Evolutionary conservation across 441 rosid genomes (phyloP).

Genomic region (Bocquillonia castaneifolia): DNA sequence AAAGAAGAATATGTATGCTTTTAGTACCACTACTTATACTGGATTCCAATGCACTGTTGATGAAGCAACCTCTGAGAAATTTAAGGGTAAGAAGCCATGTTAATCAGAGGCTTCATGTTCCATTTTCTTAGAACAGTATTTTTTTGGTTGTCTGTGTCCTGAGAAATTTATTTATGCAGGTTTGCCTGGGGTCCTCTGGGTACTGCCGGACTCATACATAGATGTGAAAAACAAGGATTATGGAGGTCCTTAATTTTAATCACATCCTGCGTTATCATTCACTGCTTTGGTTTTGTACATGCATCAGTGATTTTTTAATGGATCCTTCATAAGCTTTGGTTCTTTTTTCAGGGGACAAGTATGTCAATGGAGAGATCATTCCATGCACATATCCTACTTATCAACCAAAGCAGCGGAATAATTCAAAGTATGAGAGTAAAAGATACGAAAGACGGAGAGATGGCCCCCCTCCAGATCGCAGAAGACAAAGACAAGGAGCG

Average conservation of each 20-base stretch:
- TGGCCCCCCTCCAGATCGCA: slow-evolving; percentile 69
- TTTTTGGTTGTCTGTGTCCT: not conserved
- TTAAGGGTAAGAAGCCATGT: slow-evolving; percentile 52
- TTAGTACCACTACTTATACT: slow-evolving; percentile 89
- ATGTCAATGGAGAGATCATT: slow-evolving; percentile 85
- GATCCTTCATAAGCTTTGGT: not conserved
- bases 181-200: slow-evolving; percentile 98
- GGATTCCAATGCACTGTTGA: slow-evolving; percentile 91
- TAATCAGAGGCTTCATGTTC: not conserved
- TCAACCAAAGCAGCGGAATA: slow-evolving; percentile 72
- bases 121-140: not conserved
- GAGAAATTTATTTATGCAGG: slow-evolving; percentile 39
- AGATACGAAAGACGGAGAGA: slow-evolving; percentile 79
- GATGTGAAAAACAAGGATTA: slow-evolving; percentile 97
- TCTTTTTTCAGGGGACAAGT: slow-evolving; percentile 65
- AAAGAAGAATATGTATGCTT: slow-evolving; percentile 92
- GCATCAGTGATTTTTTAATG: not conserved
- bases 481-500: slow-evolving; percentile 55
- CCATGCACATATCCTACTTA: slow-evolving; percentile 90
- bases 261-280: not conserved
- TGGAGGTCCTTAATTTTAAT: slow-evolving; percentile 53
- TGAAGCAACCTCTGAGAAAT: slow-evolving; percentile 94
- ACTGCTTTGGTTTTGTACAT: not conserved
- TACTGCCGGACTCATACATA: slow-evolving; percentile 88
- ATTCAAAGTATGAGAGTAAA: slow-evolving; percentile 51